Conservation (phyloP, 768 basidiomycete species). For the Phanerodontia chrysosporium region DNA sequence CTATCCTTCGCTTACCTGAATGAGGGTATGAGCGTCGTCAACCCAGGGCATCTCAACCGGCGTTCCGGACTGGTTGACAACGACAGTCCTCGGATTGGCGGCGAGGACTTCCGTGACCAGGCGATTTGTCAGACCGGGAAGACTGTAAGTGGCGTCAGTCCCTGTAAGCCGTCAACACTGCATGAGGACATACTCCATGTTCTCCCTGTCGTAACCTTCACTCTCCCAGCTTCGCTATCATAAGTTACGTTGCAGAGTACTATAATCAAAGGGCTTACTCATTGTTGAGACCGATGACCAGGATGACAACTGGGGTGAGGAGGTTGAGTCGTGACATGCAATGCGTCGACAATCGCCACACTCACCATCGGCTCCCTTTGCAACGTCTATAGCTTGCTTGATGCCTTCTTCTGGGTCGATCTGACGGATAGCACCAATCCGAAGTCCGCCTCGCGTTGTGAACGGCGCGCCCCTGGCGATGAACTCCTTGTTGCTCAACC, state of each 20-base stretch:
- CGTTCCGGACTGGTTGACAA: slow-evolving; percentile 55
- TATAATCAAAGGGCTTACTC: slow-evolving; percentile 32
- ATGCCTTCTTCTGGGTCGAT: slow-evolving; percentile 31
- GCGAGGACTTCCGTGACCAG: slow-evolving; percentile 44
- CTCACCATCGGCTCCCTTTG: slow-evolving; percentile 37
- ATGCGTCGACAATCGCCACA: not conserved
- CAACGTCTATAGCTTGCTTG: slow-evolving; percentile 32
- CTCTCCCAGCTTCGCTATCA: slow-evolving; percentile 42
- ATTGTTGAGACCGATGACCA: slow-evolving; percentile 53
- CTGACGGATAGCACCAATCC: slow-evolving; percentile 12
- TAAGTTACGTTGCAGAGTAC: not conserved
- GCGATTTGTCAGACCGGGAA: slow-evolving; percentile 48
- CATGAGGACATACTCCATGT: slow-evolving; percentile 32
- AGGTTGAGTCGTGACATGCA: not conserved
- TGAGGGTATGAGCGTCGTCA: slow-evolving; percentile 31
- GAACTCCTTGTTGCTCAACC: slow-evolving; percentile 22
- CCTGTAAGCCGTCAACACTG: not conserved
- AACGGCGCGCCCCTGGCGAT: slow-evolving; percentile 29
- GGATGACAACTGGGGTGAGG: slow-evolving; percentile 32
- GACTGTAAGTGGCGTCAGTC: slow-evolving; percentile 22
- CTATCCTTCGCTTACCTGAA: slow-evolving; percentile 32
- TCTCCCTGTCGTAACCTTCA: slow-evolving; percentile 54
- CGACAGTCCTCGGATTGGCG: slow-evolving; percentile 51
- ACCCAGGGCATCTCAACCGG: slow-evolving; percentile 56
- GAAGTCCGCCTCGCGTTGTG: slow-evolving; percentile 15